Evolutionary conservation across 1,284 basidiomycete species (phyloP), one percentile per base, ranked within the genome.

Genomic region (Melampsora americana): DNA sequence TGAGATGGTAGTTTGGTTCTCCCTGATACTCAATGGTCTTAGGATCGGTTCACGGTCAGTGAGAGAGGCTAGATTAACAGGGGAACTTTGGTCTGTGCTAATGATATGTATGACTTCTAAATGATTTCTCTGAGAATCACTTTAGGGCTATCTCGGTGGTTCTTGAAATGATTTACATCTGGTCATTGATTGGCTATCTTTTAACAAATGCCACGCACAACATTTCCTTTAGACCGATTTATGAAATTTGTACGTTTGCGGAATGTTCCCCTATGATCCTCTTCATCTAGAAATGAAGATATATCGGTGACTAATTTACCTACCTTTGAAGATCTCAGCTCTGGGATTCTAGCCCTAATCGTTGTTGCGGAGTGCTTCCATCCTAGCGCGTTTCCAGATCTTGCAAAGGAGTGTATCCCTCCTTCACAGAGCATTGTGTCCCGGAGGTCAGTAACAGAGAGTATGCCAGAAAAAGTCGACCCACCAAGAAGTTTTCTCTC

Each of bases 181-280:
- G 53, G n/a, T 23, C 28, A 26, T 26, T 59, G 20, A 59, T 59
- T 5, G 28, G 11, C 23, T 59, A 59, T 59, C 53, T 59, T 14
- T 23, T 59, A 30, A 23, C 28, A 59, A 59, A 59, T 30, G 53
- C 53, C 53, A 59, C 53, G 14, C 53, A 59, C n/a, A 30, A 59
- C n/a, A 30, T 59, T 12, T 30, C 28, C 26, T 12, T 59, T 6
- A 59, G 18, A 11, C 53, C 53, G 53, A 59, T 59, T 7, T 59
- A 59, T 30, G 53, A 23, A 12, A 59, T 59, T 23, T 59, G 53
- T 59, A 30, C 9, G 53, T 16, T 5, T 23, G 39, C 11, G 39
- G 39, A 42, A 42, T 5, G n/a, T 12, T 42, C 14, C 9, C 42
- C 12, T 44, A 44, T 44, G 12, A 14, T 16, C 12, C 16, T 44